Base-by-base conservation (phyloP, 2,329 filamentous ascomycete species). In the Monilinia fructigena region DNA sequence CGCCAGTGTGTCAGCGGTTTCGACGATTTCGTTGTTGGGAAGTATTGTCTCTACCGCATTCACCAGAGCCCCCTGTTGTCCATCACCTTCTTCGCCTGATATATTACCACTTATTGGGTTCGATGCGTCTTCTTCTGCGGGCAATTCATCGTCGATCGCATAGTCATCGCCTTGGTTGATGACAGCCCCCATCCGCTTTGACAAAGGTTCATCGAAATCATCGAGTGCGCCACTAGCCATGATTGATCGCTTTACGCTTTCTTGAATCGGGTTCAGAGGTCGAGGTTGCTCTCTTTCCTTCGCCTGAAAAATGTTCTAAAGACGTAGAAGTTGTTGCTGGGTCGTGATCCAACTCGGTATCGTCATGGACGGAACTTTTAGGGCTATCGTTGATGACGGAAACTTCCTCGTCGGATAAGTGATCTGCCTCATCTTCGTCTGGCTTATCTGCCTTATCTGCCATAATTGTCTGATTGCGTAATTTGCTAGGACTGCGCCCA, bases 401-500 rank as follows among this genome's bases (percentile, higher is more conserved):
- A 54, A 77, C 75, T 54, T 77, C 77, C 18, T 76, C 73, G 50
- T 76, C 72, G 16, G 69, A 77, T 72, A 68, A 74, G 47, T 67
- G 69, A 28, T 73, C 72, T 54, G 76, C 76, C 2, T 81, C 80
- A 10, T 79, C 78, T 59, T 76, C 76, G 2, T 81, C 80, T 16
- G 79, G 77, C 42, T 42, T 42, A 42, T 82, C 80, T 47, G 78
- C 75, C 63, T 80, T 77, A 28, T 81, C 77, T 56, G 79, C 76
- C 10, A 77, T 79, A 20, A 81, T 42, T 42, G 40, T 80, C 66
- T 83, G 82, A 69, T 89, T 86, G 71, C 87, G 86, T 68, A 93
- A 83, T 80, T 93, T 94, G 82, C 89, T 93, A 3, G 91, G 90
- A 65, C 88, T 92, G 71, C 85, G 85, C 72, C 90, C 87, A 70